Base-by-base conservation (phyloP, 306 rosid species). In the Gynostemma pentaphyllum region DNA sequence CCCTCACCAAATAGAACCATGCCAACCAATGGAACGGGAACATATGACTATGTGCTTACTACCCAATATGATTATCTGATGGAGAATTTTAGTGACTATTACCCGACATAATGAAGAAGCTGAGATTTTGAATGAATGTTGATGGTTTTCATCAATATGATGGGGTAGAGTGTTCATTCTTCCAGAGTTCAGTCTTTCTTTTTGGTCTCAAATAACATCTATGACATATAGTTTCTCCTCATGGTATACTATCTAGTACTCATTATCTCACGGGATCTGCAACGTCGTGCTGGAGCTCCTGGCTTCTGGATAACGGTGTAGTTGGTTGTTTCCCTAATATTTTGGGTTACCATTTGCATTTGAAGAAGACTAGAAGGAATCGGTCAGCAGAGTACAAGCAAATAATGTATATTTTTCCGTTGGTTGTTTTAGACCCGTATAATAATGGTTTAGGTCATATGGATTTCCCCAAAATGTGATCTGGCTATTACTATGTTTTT, bases 21-120 rank as follows among this genome's bases (percentile, higher is more conserved):
- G 48, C 66, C 92, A 28, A 53, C 85, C 36, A 81, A 76, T 63
- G 96, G 76, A 63, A 60, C 94, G 4, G 96, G 76, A 63, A 60
- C 94, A 5, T 76, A 68, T 15, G 96, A 86, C 41, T 82, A 86
- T 59, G 89, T 82, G 9, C 68, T 80, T 24, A 74, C 83, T 64
- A 72, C 84, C 19, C 89, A 95, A 6, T 85, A 73, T 45, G 98
- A 88, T 70, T 88, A 88, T 77, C 82, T 86, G 29, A 82, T 71
- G 26, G 95, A 86, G 18, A 79, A 86, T 74, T 53, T 73, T 34
- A 71, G 79, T 1, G 96, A 81, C 23, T 88, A 84, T 54, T 84
- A 86, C 67, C 74, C 75, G 70, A 79, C 87, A 11, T 83, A 78
- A 81, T 52, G 16, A 51, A 52, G 49, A 63, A 45, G 73, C 59